Evolutionary conservation across 1,139 yeast species (phyloP).

Genomic region (Hansenula sp.): DNA sequence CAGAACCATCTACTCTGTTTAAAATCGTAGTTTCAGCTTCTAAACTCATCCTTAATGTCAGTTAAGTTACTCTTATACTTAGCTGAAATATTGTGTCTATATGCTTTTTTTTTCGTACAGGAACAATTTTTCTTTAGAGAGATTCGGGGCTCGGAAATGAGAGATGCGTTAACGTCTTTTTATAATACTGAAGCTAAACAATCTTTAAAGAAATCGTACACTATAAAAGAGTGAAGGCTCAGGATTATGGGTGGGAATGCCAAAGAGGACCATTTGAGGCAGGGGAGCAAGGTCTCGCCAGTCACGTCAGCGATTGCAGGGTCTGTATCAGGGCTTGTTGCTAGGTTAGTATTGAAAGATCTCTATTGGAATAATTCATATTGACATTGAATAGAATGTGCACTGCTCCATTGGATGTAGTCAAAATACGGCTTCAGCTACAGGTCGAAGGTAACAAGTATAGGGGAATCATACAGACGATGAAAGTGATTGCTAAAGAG

Average conservation of each 20-base stretch:
- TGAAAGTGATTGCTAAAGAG: slow-evolving; percentile 32
- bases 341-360: slow-evolving; percentile 34
- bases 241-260: neutral
- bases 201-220: neutral
- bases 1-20: slow-evolving; percentile 75
- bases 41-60: slow-evolving; percentile 4
- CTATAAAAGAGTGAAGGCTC: neutral
- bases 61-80: neutral
- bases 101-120: neutral
- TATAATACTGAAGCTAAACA: neutral
- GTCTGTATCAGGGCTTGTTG: slow-evolving; percentile 63
- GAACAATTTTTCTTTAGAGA: no score
- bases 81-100: neutral
- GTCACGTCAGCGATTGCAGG: slow-evolving; percentile 57
- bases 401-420: slow-evolving; percentile 86
- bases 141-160: no score
- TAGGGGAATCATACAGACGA: slow-evolving; percentile 31
- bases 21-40: slow-evolving; percentile 30
- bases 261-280: slow-evolving; percentile 43
- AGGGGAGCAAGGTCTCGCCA: slow-evolving; percentile 45
- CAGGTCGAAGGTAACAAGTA: slow-evolving; percentile 28
- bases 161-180: neutral
- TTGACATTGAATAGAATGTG: slow-evolving; percentile 38
- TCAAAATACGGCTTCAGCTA: slow-evolving; percentile 82
- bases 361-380: neutral